These are phyloP conservation scores for Chrysoporthe puriensis DNA, from an alignment of 2,329 filamentous ascomycete species.

Conservation along the genomic window DNA sequence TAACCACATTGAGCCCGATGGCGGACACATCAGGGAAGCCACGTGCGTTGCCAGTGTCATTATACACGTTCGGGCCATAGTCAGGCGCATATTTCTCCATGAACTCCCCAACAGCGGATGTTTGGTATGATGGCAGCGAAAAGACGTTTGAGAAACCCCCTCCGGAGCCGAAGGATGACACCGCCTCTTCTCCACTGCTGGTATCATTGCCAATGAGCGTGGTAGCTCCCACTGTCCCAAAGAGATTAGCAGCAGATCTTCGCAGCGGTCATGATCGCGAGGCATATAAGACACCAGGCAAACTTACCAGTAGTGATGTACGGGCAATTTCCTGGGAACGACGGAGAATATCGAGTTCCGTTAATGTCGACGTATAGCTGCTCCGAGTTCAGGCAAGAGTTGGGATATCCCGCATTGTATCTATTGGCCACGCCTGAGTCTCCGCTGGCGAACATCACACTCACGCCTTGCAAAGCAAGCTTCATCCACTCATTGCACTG, in stretches of 20 bases:
- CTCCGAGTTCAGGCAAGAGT: conserved; percentile 21
- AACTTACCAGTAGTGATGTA: conserved; percentile 32
- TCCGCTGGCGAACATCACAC: conserved; percentile 51
- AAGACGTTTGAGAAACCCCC: conserved; percentile 55
- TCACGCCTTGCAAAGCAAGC: conserved; percentile 52
- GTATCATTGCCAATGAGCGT: conserved; percentile 23
- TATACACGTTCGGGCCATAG: conserved; percentile 49
- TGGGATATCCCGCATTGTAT: conserved; percentile 23
- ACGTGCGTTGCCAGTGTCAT: conserved; percentile 43
- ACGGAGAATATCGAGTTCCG: conserved; percentile 25
- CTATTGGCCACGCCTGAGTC: conserved; percentile 43
- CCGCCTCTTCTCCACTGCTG: conserved; percentile 31
- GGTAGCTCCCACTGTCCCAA: conserved; percentile 18
- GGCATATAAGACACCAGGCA: conserved; percentile 25
- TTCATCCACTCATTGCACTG: conserved; percentile 58
- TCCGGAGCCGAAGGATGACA: conserved; percentile 39
- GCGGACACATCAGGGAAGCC: conserved; percentile 57
- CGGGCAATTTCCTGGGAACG: conserved; percentile 22
- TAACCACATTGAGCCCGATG: conserved; percentile 48
- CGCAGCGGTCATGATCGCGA: background rate
- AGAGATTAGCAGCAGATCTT: conserved; percentile 8
- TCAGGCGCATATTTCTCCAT: conserved; percentile 42
- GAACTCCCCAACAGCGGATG: conserved; percentile 42
- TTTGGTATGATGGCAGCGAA: conserved; percentile 46
- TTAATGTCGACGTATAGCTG: conserved; percentile 20